Base-by-base conservation (phyloP, 352 stramenopile genomes). In the Globisporangium takayamanum region DNA sequence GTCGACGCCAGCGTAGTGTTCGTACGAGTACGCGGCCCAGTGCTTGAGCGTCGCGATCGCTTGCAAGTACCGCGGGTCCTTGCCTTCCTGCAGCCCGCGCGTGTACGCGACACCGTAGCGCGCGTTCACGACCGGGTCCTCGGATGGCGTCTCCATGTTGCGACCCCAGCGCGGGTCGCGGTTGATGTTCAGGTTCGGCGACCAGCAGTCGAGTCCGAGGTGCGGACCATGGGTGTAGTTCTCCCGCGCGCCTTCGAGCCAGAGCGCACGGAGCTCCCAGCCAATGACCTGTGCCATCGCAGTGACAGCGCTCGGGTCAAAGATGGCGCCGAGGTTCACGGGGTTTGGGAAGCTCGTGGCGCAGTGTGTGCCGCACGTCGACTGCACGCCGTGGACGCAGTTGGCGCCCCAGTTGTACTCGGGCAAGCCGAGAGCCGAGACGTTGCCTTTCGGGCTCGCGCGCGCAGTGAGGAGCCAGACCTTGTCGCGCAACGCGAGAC, bases 131-230 rank as follows among this genome's bases (percentile, higher is more conserved):
- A 92, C 70, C 14, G 95, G 94, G 61, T 98, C 93, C 82, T 98
- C 95, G 4, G 91, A 95, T 16, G 89, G 87, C 3, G 82, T 96
- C 74, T 98, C 90, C 80, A 97, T 95, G 62, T 92, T 96, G 28
- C 95, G 71, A 8, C 95, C 95, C 92, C 92, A 98, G 51, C 93
- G 74, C 41, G 94, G 93, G 74, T 98, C 93, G 61, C 94, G 72
- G 52, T 96, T 95, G 54, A 98, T 89, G 68, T 98, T 98, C 55
- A 98, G 92, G 61, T 97, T 98, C 14, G 95, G 95, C 50, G 85
- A 94, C 85, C 88, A 98, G 68, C 85, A 98, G 51, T 95, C 96
- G 22, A 98, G 71, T 0, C 92, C 92, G 20, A 91, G 64, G 49
- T 95, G 83, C 61, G 66, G 75, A 12, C 78, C 82, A 0, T 52